Conservation (phyloP, 257 asterid species). For the Solanum tarapatanum region DNA sequence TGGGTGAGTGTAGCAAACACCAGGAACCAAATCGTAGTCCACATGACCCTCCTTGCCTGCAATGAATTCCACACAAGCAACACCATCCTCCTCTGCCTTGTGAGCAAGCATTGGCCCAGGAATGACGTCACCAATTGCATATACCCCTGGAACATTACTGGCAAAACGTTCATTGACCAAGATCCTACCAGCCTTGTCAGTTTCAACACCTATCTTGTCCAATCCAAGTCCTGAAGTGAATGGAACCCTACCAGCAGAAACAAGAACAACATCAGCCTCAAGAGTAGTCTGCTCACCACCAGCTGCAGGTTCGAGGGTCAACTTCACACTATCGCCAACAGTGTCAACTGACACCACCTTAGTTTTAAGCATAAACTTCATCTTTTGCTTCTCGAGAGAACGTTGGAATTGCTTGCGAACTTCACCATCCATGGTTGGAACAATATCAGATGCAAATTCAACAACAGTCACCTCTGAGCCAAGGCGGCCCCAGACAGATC, state of each 20-base stretch:
- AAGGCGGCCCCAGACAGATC: conserved; percentile 96
- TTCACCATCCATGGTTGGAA: conserved; percentile 90
- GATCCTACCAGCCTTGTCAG: conserved; percentile 75
- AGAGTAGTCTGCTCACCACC: conserved; percentile 81
- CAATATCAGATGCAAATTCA: conserved; percentile 82
- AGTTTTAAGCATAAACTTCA: conserved; percentile 89
- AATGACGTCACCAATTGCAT: conserved; percentile 89
- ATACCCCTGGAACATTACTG: conserved; percentile 62
- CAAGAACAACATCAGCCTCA: conserved; percentile 93
- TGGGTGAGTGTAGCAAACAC: conserved; percentile 92
- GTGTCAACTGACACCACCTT: conserved; percentile 88
- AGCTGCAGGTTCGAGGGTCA: conserved; percentile 81
- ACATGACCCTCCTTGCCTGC: conserved; percentile 95
- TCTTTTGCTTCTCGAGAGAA: conserved; percentile 88
- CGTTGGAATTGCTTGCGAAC: conserved; percentile 87
- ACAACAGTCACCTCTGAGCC: conserved; percentile 94
- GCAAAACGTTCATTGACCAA: conserved; percentile 56
- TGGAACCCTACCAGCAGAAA: conserved; percentile 88
- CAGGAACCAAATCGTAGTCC: conserved; percentile 92
- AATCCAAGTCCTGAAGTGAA: conserved; percentile 75
- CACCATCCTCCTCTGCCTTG: conserved; percentile 98
- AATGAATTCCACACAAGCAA: conserved; percentile 84
- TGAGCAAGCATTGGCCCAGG: conserved; percentile 99
- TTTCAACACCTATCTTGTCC: conserved; percentile 84
- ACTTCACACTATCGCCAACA: conserved; percentile 53